Base-by-base conservation (phyloP, 2,329 filamentous ascomycete species). In the Phaeophleospora eucalypticola region DNA sequence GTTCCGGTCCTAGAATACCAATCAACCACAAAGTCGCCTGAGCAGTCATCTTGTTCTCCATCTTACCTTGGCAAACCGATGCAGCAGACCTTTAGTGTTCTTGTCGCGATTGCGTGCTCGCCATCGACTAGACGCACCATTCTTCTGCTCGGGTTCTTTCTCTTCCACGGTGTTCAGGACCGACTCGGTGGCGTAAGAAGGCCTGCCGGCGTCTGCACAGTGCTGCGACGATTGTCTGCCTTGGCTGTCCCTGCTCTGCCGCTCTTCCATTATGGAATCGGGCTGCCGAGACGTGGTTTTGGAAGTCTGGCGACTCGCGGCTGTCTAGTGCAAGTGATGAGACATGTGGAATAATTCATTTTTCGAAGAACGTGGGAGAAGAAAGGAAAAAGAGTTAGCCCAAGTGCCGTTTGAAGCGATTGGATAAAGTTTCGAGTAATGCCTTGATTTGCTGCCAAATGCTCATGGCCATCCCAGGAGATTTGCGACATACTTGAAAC, bases 51-150 rank as follows among this genome's bases (percentile, higher is more conserved):
- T n/a, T n/a, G n/a, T n/a, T n/a, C n/a, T n/a, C n/a, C n/a, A n/a
- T n/a, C 44, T 20, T 24, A 48, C 49, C 36, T 52, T 44, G 36
- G 43, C 29, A 39, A 46, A 41, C 36, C 50, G 29, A 41, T 42
- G 41, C 46, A 52, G 46, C 46, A 49, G 33, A 45, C 46, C 36
- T 47, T 46, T 24, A 37, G 37, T 7, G 32, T 45, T 42, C 41
- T 43, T 42, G 36, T 43, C 16, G 40, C 39, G 35, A 50, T 38
- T 41, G 43, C 44, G 32, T 46, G 19, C 40, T 46, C 48, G 19
- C 38, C 32, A 34, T 50, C 47, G 43, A 40, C 35, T n/a, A 40
- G 37, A 16, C 43, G 47, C 36, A 36, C 36, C 46, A 49, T 49
- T 19, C 36, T 41, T 33, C 32, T 39, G 17, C n/a, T 29, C 24